Conservation (phyloP, 1,284 basidiomycete genomes). For the Phlebopus sp. region DNA sequence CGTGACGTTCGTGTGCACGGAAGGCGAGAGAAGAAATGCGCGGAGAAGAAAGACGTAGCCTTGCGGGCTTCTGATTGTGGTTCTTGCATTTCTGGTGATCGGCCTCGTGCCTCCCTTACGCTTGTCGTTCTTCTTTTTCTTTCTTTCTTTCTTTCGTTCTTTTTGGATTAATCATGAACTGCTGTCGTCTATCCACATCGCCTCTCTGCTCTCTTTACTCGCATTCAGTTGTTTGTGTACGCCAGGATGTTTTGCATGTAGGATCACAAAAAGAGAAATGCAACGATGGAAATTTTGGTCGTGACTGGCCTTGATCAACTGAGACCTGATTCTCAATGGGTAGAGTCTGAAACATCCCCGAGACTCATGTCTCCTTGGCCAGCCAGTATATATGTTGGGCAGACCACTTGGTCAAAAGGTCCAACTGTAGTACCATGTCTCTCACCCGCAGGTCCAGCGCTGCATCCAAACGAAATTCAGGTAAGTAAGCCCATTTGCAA, state of each 20-base stretch:
- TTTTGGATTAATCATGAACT: too few species aligned
- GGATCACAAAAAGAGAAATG: neutral
- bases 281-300: neutral
- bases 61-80: neutral
- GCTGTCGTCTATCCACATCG: too few species aligned
- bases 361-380: too few species aligned
- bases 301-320: neutral
- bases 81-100: neutral
- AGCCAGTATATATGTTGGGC: too few species aligned
- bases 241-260: too few species aligned
- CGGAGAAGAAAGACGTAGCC: constrained; percentile 17
- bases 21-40: constrained; percentile 32
- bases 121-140: neutral
- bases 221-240: too few species aligned
- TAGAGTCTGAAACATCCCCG: neutral
- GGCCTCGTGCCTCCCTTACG: neutral
- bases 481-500: too few species aligned
- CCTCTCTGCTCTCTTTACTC: too few species aligned
- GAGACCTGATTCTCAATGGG: too few species aligned
- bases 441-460: constrained; percentile 5
- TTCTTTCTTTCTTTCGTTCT: neutral
- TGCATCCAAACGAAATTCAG: constrained; percentile 1
- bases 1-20: constrained; percentile 33
- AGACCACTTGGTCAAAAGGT: neutral
- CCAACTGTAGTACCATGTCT: neutral